Evolutionary conservation across 192 early-diverging fungal genomes (phyloP), one percentile per base, ranked within the genome.

Genomic region (Piromyces finnis): DNA sequence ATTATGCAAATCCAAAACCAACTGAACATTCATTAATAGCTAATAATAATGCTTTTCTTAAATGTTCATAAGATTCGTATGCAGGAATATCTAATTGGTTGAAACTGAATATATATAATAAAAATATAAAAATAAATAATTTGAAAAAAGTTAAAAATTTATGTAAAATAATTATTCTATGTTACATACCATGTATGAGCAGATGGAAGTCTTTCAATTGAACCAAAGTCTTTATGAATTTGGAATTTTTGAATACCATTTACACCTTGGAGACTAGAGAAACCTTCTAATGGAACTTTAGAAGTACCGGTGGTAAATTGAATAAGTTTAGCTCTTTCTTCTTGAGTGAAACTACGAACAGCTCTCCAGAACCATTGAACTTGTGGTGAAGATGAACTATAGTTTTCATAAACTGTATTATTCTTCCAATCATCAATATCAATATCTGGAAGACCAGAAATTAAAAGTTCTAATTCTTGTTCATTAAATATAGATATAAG

Each of bases 381-480:
- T 83, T 96, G 96, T 28, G 94, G 94, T 28, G 94, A 94, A 27
- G 92, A 87, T 17, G 88, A 84, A 27, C 91, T 90, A 84, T 96
- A 99, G 51, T 94, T 94, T 81, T 95, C 94, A 83, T 99, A 99
- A 9, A 37, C 78, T 17, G 96, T 95, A 86, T 96, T 97, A 86
- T 99, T 99, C 83, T 95, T 95, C 97, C 97, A 98, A 85, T 99
- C 97, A 82, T 99, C 97, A 79, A 99, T 94, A 84, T 99, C 97
- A 83, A 99, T 96, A 82, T 99, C 97, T 5, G 97, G 97, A 87
- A 99, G 86, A 28, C 97, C 97, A 77, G 96, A 97, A 84, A 99
- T 99, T 80, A 99, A 86, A 78, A 99, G 89, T 85, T 99, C 97
- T 78, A 99, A 87, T 85, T 99, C 97, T 86, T 99, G 96, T 85